Percentiles rank a stretch among this genome's conserved stretches.
Evolutionary conservation across 2,329 filamentous ascomycete species (phyloP).

Genomic region (Pyrenophora tritici-repentis): DNA sequence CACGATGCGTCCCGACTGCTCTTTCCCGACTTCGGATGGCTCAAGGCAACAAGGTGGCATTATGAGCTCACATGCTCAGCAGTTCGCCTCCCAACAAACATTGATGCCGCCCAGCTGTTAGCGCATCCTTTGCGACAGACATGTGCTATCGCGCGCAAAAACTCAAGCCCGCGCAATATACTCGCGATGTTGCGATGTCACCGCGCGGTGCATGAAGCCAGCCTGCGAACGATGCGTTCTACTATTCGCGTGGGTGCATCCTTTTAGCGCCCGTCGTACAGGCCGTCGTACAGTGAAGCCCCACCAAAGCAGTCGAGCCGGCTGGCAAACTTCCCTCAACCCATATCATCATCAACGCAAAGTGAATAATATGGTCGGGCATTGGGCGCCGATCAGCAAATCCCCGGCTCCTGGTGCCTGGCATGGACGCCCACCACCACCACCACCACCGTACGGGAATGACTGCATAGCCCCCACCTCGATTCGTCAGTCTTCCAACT

Average conservation of each 20-base stretch:
- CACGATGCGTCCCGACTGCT: constrained; percentile 1
- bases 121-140: constrained; percentile 9
- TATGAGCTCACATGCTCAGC: constrained; percentile 21
- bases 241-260: constrained; percentile 21
- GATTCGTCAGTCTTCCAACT: constrained; percentile 9
- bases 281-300: constrained; percentile 14
- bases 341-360: constrained; percentile 17
- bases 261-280: constrained; percentile 23
- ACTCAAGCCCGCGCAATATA: constrained; percentile 5
- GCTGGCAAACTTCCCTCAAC: constrained; percentile 21
- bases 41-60: constrained; percentile 32
- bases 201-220: constrained; percentile 10
- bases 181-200: constrained; percentile 7
- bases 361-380: constrained; percentile 28
- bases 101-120: neutral
- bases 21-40: constrained; percentile 24
- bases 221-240: constrained; percentile 25
- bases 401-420: constrained; percentile 28
- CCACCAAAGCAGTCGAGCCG: constrained; percentile 27
- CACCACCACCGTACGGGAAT: constrained; percentile 11
- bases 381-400: constrained; percentile 34
- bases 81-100: constrained; percentile 5
- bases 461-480: constrained; percentile 31
- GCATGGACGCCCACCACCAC: constrained; percentile 17
- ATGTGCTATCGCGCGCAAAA: constrained; percentile 8